These are phyloP conservation scores for Penicillium palitans DNA, from an alignment of 2,329 filamentous ascomycete genomes.

Conservation along the genomic window DNA sequence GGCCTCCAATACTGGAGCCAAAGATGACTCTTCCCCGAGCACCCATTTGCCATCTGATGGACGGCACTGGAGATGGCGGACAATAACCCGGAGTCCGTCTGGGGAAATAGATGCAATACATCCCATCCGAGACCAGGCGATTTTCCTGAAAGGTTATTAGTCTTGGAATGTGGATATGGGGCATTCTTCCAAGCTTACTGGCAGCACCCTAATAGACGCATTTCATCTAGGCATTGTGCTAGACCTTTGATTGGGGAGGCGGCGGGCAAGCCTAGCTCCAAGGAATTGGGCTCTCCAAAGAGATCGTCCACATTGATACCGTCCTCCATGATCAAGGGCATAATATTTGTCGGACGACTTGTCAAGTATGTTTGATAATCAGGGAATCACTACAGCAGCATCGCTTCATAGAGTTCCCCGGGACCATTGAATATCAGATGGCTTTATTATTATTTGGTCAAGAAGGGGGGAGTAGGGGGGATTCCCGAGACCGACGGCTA, in stretches of 20 bases:
- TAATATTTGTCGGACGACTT: conserved; percentile 25
- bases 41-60: conserved; percentile 71
- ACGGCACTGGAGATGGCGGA: conserved; percentile 70
- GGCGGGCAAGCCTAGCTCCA: conserved; percentile 57
- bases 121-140: conserved; percentile 86
- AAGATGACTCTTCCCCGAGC: conserved; percentile 68
- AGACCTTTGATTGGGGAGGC: conserved; percentile 65
- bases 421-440: conserved; percentile 4
- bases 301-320: conserved; percentile 69
- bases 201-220: conserved; percentile 73
- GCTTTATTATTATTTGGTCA: conserved; percentile 7
- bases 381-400: conserved; percentile 21
- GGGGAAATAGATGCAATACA: conserved; percentile 78
- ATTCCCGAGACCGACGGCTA: background rate
- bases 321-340: conserved; percentile 59
- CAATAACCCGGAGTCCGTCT: conserved; percentile 68
- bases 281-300: conserved; percentile 65
- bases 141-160: conserved; percentile 56
- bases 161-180: background rate
- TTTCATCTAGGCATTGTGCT: conserved; percentile 71
- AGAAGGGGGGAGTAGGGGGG: background rate
- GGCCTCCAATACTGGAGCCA: conserved; percentile 62
- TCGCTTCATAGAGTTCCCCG: conserved; percentile 9
- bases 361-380: conserved; percentile 3
- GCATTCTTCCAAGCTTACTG: conserved; percentile 61